A percentile compares a stretch with the other conserved stretches of the same genome.
Conservation (phyloP, 768 basidiomycete genomes). For the Suillus americanus region DNA sequence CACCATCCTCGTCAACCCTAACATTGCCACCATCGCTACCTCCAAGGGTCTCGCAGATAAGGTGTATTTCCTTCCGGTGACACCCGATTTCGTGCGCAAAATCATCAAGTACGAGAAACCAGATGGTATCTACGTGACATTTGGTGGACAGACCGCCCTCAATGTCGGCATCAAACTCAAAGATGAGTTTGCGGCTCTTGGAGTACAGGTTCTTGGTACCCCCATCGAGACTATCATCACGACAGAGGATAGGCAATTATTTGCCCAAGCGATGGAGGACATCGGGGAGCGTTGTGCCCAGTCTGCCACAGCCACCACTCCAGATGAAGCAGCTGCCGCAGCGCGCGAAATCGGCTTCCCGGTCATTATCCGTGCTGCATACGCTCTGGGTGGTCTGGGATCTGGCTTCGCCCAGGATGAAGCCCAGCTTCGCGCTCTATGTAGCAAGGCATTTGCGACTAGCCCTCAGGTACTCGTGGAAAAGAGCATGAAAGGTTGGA, state of each 20-base stretch:
- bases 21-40: slow-evolving; percentile 98
- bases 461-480: slow-evolving; percentile 99
- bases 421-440: slow-evolving; percentile 82
- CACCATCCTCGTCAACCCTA: slow-evolving; percentile 98
- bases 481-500: slow-evolving; percentile 99
- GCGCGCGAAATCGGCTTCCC: slow-evolving; percentile 89
- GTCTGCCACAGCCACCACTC: slow-evolving; percentile 83
- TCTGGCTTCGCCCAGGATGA: slow-evolving; percentile 97
- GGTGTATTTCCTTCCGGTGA: slow-evolving; percentile 99
- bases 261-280: slow-evolving; percentile 90
- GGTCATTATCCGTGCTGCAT: slow-evolving; percentile 95
- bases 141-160: slow-evolving; percentile 96
- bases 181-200: slow-evolving; percentile 89
- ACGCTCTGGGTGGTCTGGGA: slow-evolving; percentile 93
- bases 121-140: slow-evolving; percentile 98
- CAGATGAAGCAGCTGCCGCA: slow-evolving; percentile 80
- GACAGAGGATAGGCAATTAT: slow-evolving; percentile 95
- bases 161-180: slow-evolving; percentile 97
- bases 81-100: slow-evolving; percentile 95
- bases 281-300: slow-evolving; percentile 96
- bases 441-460: slow-evolving; percentile 94
- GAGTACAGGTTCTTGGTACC: slow-evolving; percentile 92
- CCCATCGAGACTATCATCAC: slow-evolving; percentile 96
- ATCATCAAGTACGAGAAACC: slow-evolving; percentile 99
- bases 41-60: slow-evolving; percentile 98